Evolutionary conservation across 352 stramenopile genomes (phyloP), one percentile per base, ranked within the genome.

Genomic region (Phytophthora pini): DNA sequence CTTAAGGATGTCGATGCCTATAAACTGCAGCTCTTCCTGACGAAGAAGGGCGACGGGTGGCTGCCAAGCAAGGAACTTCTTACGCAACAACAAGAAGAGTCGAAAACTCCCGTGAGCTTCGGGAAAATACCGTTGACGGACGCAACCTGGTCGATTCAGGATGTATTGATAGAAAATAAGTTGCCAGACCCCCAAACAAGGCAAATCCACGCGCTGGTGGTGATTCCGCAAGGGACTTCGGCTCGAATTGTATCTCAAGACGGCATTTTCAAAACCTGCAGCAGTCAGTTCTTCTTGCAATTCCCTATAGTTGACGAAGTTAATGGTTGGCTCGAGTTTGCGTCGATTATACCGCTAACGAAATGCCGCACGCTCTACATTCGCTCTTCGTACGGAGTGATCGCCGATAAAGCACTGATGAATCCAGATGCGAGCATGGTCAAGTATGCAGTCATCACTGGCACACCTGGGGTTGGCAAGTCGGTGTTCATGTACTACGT

Each of bases 401-500:
- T 60, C 36, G 36, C 36, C n/a, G 36, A 3, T 10, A 6, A 41
- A 41, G 36, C 36, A 17, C 36, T 41, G 36, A 1, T 41, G 36
- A 6, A 41, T 41, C 10, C 8, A 41, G 17, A 20, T 20, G 0
- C 17, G 17, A 20, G 17, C 2, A 41, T 1, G 29, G 52, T 58
- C 32, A 77, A 77, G 49, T 77, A 77, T 70, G 63, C 53, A 47
- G 57, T 76, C 29, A 39, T 79, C 34, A 79, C 67, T 6, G 71
- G 67, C 26, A 74, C 36, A 17, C 62, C 62, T 63, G 66, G 66
- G 15, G 47, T 71, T 59, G 71, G 67, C 8, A 79, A 79, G 54
- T 79, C 71, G 31, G 53, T 74, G 44, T 76, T 79, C 26, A 26
- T 79, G 46, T 72, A 69, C 65, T 79, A 79, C 36, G 44, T 41